Conservation (phyloP, 2,329 filamentous ascomycete species). For the Phaeosphaeriaceae sp. region DNA sequence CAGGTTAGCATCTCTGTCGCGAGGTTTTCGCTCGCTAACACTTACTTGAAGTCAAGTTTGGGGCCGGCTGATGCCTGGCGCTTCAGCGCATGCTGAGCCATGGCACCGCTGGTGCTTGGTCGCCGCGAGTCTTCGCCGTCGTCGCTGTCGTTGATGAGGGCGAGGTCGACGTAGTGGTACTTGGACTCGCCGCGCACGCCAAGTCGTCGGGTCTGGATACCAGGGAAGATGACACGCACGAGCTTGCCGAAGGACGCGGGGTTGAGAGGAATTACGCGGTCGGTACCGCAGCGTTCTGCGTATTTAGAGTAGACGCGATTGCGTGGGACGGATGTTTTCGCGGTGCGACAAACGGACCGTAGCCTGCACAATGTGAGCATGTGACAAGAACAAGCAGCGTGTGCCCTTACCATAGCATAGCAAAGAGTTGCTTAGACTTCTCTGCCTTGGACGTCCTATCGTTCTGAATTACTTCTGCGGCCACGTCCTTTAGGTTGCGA, state of each 20-base stretch:
- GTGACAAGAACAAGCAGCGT: background rate
- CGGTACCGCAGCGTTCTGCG: slow-evolving; percentile 88
- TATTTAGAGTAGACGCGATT: slow-evolving; percentile 96
- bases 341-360: slow-evolving; percentile 71
- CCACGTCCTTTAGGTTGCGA: slow-evolving; percentile 73
- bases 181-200: slow-evolving; percentile 97
- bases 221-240: slow-evolving; percentile 93
- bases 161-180: slow-evolving; percentile 81
- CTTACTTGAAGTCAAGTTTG: slow-evolving; percentile 46
- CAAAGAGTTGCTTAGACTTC: slow-evolving; percentile 83
- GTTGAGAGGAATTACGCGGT: slow-evolving; percentile 93
- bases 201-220: slow-evolving; percentile 87
- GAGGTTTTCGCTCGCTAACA: background rate
- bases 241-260: slow-evolving; percentile 98
- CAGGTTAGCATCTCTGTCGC: slow-evolving; percentile 11
- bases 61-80: slow-evolving; percentile 43
- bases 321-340: slow-evolving; percentile 85
- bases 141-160: slow-evolving; percentile 55
- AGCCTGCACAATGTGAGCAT: slow-evolving; percentile 63
- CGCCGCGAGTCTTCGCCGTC: slow-evolving; percentile 33
- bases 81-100: slow-evolving; percentile 30
- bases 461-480: slow-evolving; percentile 77
- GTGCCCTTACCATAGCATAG: slow-evolving; percentile 78
- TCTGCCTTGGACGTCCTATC: slow-evolving; percentile 83
- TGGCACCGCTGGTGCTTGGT: slow-evolving; percentile 20